Evolutionary conservation across 2,329 filamentous ascomycete species (phyloP), one percentile per base, ranked within the genome.

Genomic region (Sordariomycetes sp.): DNA sequence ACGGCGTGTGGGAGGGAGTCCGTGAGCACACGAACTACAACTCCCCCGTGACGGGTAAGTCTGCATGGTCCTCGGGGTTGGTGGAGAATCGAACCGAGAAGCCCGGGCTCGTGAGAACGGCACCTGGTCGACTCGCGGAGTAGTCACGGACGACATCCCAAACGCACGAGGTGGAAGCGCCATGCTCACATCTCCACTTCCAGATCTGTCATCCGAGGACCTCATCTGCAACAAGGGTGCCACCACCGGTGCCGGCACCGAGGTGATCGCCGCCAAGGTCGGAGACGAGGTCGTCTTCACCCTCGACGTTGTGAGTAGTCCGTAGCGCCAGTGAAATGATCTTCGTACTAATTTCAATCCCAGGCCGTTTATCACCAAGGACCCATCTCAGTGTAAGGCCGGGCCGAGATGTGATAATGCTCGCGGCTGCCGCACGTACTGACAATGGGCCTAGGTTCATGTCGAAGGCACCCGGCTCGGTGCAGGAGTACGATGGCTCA

Each of bases 311-410:
- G 55, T 57, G 32, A 50, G 55, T 11, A n/a, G 18, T 16, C 40
- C 40, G 8, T 16, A 8, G 40, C 40, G 8, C 10, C 10, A 16
- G 8, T 16, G 12, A 10, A 12, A 43, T 25, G 5, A 2, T 10
- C 34, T 32, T 16, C 34, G 37, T 22, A 43, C 60, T 34, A 66
- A 62, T 51, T 64, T 61, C 34, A 22, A 51, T 11, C 10, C 64
- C 18, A 57, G 55, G 67, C 71, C 25, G 71, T 73, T 48, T 73
- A 73, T 60, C 71, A 73, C 63, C 70, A 73, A 61, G 71, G 71
- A 1, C 70, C 71, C 3, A 67, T 69, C 59, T 72, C 70, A 2
- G 63, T 72, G 68, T 71, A 61, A 48, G 60, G 69, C 64, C 5
- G 40, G 40, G 11, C 10, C 40, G 18, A n/a, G 16, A 43, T n/a